phyloP scores from a whole-genome alignment of 2,329 filamentous ascomycete genomes.

The Orbilia ellipsospora region DNA sequence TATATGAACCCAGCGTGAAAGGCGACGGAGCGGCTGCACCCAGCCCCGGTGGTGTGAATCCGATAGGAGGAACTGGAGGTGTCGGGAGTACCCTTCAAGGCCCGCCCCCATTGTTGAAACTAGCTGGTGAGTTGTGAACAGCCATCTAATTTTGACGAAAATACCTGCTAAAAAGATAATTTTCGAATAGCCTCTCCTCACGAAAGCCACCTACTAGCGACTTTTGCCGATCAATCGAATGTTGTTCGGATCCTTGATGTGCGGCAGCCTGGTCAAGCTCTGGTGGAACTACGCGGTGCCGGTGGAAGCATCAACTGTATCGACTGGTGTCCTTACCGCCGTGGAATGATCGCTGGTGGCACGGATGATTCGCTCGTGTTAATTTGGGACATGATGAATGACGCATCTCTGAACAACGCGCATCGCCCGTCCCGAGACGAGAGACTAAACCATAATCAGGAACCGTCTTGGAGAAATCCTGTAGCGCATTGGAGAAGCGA shows the following conservation, averaged over 20 bases:
- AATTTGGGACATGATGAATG: conserved; percentile 90
- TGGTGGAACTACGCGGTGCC: conserved; percentile 92
- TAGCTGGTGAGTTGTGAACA: conserved; percentile 67
- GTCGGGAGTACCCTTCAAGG: conserved; percentile 77
- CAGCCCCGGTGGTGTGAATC: conserved; percentile 65
- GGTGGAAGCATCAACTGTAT: conserved; percentile 87
- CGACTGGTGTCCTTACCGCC: conserved; percentile 89
- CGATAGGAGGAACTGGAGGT: conserved; percentile 62
- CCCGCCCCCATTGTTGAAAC: conserved; percentile 79
- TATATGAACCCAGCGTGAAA: conserved; percentile 88
- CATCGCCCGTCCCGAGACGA: conserved; percentile 62
- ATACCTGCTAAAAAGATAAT: neutral
- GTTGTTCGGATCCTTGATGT: conserved; percentile 95
- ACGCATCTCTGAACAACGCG: conserved; percentile 62
- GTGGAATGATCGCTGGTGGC: conserved; percentile 89
- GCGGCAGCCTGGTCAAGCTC: conserved; percentile 91
- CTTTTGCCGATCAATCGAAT: conserved; percentile 92
- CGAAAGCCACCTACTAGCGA: conserved; percentile 94
- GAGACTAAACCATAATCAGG: conserved; percentile 59
- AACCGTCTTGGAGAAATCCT: conserved; percentile 67
- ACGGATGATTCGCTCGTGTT: conserved; percentile 92
- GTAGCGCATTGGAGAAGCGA: conserved; percentile 85
- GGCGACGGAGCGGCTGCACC: conserved; percentile 69
- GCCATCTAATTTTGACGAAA: neutral
- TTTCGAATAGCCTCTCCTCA: conserved; percentile 79